Base-by-base conservation (phyloP, 257 asterid genomes). In the Agastache rugosa region DNA sequence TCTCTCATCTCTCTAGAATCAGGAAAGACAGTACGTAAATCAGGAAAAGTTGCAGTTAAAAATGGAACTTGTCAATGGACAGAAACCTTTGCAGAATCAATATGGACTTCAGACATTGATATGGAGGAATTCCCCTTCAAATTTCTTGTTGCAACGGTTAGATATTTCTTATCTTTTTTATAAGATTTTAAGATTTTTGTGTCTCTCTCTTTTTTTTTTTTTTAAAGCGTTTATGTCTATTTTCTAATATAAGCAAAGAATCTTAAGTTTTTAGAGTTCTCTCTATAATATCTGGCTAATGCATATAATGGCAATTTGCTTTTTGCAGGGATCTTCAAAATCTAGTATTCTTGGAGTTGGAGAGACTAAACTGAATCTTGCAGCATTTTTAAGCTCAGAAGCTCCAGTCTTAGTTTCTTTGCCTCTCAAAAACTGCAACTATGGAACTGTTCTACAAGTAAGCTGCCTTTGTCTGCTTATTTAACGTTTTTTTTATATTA, bases 311-410 rank as follows among this genome's bases (percentile, higher is more conserved):
- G 31, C 34, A 5, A 53, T 56, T 59, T 55, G 41, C 2, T 72
- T 67, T 31, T 77, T 29, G 12, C 62, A 85, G 90, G 87, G 90
- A 19, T 73, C 83, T 44, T 75, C 87, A 0, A 79, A 77, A 68
- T 76, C 86, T 31, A 63, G 83, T 67, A 73, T 71, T 60, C 90
- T 85, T 39, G 87, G 90, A 50, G 87, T 85, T 39, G 87, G 90
- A 50, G 87, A 85, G 80, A 37, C 81, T 31, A 41, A 76, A 27
- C 31, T 85, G 35, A 79, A 85, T 50, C 78, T 82, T 16, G 76
- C 83, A 31, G 59, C 61, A 56, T 83, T 76, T 65, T 39, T 65
- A 62, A 78, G 81, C 60, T 77, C 86, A 53, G 76, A 71, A 44
- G 70, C 79, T 66, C 74, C 79, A 1, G 45, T 68, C 14, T 50